Base-by-base conservation (phyloP, 352 stramenopile genomes). In the Aphanomyces euteiches region DNA sequence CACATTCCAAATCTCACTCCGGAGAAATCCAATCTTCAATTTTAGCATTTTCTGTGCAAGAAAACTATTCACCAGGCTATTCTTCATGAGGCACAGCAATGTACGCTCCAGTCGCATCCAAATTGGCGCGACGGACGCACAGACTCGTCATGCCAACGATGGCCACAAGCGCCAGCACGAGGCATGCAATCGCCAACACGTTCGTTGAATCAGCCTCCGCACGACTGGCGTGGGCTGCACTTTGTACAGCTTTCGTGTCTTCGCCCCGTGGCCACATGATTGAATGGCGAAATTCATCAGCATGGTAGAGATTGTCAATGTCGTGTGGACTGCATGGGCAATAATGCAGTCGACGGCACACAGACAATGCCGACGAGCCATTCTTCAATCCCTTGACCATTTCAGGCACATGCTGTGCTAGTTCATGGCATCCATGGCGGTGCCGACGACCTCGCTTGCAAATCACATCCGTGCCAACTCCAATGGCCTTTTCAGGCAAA, bases 281-380 rank as follows among this genome's bases (percentile, higher is more conserved):
- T 28, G 28, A 28, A 28, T 28, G 50, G 1, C n/a, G 50, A 58
- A 34, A 34, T 19, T n/a, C 50, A 34, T 38, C n/a, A 10, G 50
- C 50, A 19, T 58, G 50, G n/a, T n/a, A 34, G n/a, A 19, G 50
- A 19, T 10, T 10, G n/a, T 21, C 50, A 58, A 38, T n/a, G 2
- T 10, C n/a, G 8, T n/a, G 50, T 10, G 8, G n/a, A 19, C n/a
- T 1, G 28, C 50, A n/a, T 21, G 50, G 50, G 50, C 50, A 61
- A 40, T 61, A 39, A 39, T 61, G 15, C 54, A 61, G 19, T 28
- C n/a, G 54, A 10, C 54, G 54, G 34, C 54, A 61, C 54, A 61
- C 8, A 7, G 7, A 17, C 54, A 39, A 45, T 12, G 15, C n/a
- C 7, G 54, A 45, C 54, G 54, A 40, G 7, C 54, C 54, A 17